Conservation (phyloP, 768 basidiomycete species). For the Leccinum uliginosum region DNA sequence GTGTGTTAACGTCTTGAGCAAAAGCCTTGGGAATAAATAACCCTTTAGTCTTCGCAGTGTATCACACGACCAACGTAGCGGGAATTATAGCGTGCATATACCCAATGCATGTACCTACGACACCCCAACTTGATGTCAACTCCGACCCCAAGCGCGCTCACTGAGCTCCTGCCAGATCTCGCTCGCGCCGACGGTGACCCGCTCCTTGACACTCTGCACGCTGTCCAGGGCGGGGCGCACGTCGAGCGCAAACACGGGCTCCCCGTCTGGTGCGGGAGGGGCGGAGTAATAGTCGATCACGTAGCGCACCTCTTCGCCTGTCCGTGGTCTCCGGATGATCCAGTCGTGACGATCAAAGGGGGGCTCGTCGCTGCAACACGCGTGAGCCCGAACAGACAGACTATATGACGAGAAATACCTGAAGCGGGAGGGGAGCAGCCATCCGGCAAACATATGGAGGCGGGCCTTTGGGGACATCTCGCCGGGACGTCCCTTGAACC, state of each 20-base stretch:
- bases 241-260: constrained; percentile 92
- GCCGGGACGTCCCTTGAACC: constrained; percentile 87
- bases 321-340: constrained; percentile 78
- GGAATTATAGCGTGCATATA: neutral
- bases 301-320: constrained; percentile 85
- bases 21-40: constrained; percentile 23
- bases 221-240: constrained; percentile 93
- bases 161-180: constrained; percentile 55
- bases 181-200: constrained; percentile 65
- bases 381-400: neutral
- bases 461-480: constrained; percentile 94
- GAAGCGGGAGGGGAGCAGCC: constrained; percentile 85
- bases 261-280: constrained; percentile 82
- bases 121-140: constrained; percentile 5
- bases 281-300: constrained; percentile 99
- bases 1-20: constrained; percentile 12
- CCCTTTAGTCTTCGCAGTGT: no score
- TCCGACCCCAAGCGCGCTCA: constrained; percentile 26
- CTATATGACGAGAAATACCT: constrained; percentile 50
- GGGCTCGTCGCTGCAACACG: constrained; percentile 63
- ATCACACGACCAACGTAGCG: no score
- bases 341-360: constrained; percentile 99
- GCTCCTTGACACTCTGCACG: constrained; percentile 67
- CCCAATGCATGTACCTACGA: constrained; percentile 1
- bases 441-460: constrained; percentile 80